Conservation (phyloP, 768 basidiomycete genomes). For the Crassisporium funariophilum region DNA sequence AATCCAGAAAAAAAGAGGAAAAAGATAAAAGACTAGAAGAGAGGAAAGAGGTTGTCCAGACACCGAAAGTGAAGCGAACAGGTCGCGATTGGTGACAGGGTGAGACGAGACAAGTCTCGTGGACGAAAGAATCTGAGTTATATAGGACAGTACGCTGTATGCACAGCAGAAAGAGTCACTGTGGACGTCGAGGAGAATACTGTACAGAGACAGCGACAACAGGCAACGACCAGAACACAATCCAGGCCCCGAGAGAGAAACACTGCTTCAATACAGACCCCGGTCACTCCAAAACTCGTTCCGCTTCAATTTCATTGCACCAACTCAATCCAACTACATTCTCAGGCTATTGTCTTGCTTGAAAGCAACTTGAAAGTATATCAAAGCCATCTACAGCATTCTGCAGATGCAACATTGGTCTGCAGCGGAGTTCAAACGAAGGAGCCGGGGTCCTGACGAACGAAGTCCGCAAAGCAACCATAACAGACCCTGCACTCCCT, state of each 20-base stretch:
- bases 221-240: slow-evolving; percentile 1
- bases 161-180: slow-evolving; percentile 15
- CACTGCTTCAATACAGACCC: slow-evolving; percentile 8
- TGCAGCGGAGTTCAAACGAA: not conserved
- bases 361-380: too few species aligned
- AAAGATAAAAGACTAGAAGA: slow-evolving; percentile 28
- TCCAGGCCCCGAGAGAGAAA: not conserved
- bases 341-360: not conserved
- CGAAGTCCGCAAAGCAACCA: not conserved
- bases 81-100: slow-evolving; percentile 27
- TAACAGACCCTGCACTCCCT: not conserved
- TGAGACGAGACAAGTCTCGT: slow-evolving; percentile 24
- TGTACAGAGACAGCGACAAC: slow-evolving; percentile 8
- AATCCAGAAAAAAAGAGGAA: slow-evolving; percentile 32
- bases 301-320: too few species aligned
- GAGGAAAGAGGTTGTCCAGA: slow-evolving; percentile 38
- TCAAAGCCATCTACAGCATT: too few species aligned
- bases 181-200: slow-evolving; percentile 16
- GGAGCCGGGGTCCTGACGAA: not conserved
- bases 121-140: slow-evolving; percentile 15
- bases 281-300: not conserved
- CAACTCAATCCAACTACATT: not conserved
- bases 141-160: slow-evolving; percentile 20
- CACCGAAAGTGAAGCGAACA: slow-evolving; percentile 35
- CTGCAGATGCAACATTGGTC: not conserved